phyloP scores from a whole-genome alignment of 768 basidiomycete species.

The Mrakia gelida region DNA sequence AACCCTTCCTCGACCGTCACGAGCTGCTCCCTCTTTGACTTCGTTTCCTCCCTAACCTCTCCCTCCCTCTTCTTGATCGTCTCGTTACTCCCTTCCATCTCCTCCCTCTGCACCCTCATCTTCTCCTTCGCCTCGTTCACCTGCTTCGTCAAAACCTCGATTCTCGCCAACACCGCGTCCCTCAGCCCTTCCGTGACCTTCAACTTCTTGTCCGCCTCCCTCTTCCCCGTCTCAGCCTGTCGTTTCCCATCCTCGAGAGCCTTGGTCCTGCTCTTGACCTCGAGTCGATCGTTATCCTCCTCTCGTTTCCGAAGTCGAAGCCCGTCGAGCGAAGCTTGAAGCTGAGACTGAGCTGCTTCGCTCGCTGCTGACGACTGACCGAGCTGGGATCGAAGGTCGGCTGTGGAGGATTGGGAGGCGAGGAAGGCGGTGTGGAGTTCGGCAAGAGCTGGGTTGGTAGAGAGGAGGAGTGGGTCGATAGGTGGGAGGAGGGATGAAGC shows the following conservation, averaged over 20 bases:
- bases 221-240: constrained; percentile 67
- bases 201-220: constrained; percentile 84
- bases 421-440: constrained; percentile 12
- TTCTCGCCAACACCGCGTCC: constrained; percentile 49
- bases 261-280: constrained; percentile 79
- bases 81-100: constrained; percentile 55
- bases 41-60: constrained; percentile 43
- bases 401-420: constrained; percentile 16
- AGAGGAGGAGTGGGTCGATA: constrained; percentile 20
- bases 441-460: constrained; percentile 11
- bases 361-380: constrained; percentile 13
- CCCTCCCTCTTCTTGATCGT: constrained; percentile 59
- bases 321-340: constrained; percentile 70
- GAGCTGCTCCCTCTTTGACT: constrained; percentile 56
- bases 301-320: constrained; percentile 70
- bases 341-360: constrained; percentile 49
- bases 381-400: constrained; percentile 29
- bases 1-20: constrained; percentile 53
- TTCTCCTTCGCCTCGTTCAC: constrained; percentile 40
- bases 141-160: constrained; percentile 38
- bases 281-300: constrained; percentile 72
- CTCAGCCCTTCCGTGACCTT: constrained; percentile 62
- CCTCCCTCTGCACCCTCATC: constrained; percentile 39
- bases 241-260: constrained; percentile 80
- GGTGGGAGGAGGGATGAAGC: background rate